A percentile compares a stretch with the other conserved stretches of the same genome.
Evolutionary conservation across 495 filamentous ascomycete species (phyloP).

Genomic region (Cryomyces minteri): DNA sequence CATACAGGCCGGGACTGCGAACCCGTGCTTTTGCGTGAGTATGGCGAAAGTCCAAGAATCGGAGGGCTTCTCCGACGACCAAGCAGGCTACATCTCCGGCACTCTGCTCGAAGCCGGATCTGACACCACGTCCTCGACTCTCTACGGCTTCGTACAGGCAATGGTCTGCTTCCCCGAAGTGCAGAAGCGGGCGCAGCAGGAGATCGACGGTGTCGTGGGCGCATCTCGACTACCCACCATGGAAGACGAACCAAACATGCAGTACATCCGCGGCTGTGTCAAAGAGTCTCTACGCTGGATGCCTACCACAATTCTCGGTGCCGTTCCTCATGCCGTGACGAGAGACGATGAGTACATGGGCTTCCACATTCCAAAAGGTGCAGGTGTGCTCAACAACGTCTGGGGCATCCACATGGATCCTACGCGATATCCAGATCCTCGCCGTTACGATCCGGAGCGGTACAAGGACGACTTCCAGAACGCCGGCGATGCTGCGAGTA

Average conservation of each 20-base stretch:
- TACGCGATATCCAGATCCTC: constrained; percentile 6
- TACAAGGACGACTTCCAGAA: constrained; percentile 3
- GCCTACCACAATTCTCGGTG: constrained; percentile 10
- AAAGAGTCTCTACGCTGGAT: constrained; percentile 8
- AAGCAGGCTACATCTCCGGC: constrained; percentile 20
- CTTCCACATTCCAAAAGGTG: constrained; percentile 13
- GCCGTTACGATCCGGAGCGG: constrained; percentile 9
- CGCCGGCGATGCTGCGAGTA: constrained; percentile 4
- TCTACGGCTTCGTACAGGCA: constrained; percentile 1
- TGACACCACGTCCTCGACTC: background rate
- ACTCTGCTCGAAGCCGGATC: constrained; percentile 1
- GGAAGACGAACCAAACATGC: constrained; percentile 3
- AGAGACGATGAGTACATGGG: constrained; percentile 18
- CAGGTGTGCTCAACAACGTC: constrained; percentile 9
- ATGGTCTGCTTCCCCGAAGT: constrained; percentile 2
- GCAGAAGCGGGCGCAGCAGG: constrained; percentile 3
- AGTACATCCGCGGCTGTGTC: constrained; percentile 6
- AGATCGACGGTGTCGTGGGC: constrained; percentile 1
- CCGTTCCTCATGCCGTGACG: constrained; percentile 17
- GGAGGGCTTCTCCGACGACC: constrained; percentile 22
- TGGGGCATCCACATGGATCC: constrained; percentile 11
- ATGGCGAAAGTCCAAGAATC: constrained; percentile 4
- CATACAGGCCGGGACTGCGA: constrained; percentile 14
- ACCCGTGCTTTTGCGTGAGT: constrained; percentile 16
- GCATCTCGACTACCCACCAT: background rate